A percentile compares a stretch with the other conserved stretches of the same genome.
Conservation (phyloP, 169 alveolate species). For the Cryptosporidium baileyi region DNA sequence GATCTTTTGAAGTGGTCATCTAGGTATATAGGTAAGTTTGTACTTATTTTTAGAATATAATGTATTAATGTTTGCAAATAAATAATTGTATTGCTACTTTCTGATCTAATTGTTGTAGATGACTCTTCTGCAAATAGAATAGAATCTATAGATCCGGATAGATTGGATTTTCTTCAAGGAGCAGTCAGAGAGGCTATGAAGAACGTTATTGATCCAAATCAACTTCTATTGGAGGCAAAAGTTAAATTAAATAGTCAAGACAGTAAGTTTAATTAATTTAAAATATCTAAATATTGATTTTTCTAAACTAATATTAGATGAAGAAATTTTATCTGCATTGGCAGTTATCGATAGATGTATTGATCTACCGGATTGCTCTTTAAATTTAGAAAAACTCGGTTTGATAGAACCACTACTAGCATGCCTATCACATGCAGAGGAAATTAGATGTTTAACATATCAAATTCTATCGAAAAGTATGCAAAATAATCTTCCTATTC, state of each 20-base stretch:
- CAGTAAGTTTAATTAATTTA: slow-evolving; percentile 24
- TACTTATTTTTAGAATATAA: not conserved
- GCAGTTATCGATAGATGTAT: slow-evolving; percentile 46
- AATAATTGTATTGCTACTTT: not conserved
- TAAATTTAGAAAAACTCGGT: slow-evolving; percentile 27
- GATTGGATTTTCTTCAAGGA: slow-evolving; percentile 53
- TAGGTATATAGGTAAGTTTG: slow-evolving; percentile 42
- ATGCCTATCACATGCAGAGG: slow-evolving; percentile 19
- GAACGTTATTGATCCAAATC: slow-evolving; percentile 44
- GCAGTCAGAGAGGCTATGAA: slow-evolving; percentile 70
- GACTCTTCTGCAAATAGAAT: not conserved
- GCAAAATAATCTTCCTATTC: slow-evolving; percentile 55
- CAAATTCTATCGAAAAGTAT: slow-evolving; percentile 48
- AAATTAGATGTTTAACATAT: slow-evolving; percentile 19
- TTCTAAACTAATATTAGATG: not conserved
- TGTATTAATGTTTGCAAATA: not conserved
- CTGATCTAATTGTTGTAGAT: not conserved
- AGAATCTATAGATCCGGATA: slow-evolving; percentile 25
- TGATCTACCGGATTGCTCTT: slow-evolving; percentile 49
- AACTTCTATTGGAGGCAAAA: slow-evolving; percentile 16
- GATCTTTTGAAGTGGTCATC: slow-evolving; percentile 63
- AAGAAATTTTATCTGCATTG: slow-evolving; percentile 10
- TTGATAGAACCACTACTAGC: slow-evolving; percentile 29
- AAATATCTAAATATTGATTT: not conserved
- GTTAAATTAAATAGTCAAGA: not conserved